A percentile compares a stretch with the other conserved stretches of the same genome.
Evolutionary conservation across 2,329 filamentous ascomycete species (phyloP).

Genomic region (Aspergillus flavus): DNA sequence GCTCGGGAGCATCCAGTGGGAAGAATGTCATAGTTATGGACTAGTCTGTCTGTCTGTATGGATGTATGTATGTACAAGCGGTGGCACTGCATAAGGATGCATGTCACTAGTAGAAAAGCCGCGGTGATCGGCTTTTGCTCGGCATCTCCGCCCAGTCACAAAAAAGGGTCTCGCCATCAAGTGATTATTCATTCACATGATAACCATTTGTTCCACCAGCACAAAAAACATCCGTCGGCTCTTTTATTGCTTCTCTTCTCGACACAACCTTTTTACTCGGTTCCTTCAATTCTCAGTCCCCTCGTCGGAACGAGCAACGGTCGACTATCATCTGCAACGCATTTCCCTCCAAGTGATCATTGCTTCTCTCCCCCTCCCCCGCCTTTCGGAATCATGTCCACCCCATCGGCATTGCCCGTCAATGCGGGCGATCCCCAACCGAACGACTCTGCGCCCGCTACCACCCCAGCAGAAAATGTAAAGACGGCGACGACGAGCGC

Average conservation of each 20-base stretch:
- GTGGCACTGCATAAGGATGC: neutral
- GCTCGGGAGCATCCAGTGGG: constrained; percentile 8
- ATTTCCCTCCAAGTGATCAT: neutral
- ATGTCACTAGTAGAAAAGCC: neutral
- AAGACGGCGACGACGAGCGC: neutral
- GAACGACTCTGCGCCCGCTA: neutral
- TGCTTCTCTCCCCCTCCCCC: neutral
- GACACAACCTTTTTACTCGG: neutral
- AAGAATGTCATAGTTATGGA: constrained; percentile 18
- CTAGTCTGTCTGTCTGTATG: neutral
- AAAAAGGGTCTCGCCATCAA: neutral
- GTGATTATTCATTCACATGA: constrained; percentile 13
- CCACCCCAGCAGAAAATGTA: constrained; percentile 1
- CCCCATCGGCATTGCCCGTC: constrained; percentile 14
- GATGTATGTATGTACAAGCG: neutral
- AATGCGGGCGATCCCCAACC: constrained; percentile 8
- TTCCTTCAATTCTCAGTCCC: neutral
- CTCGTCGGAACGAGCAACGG: neutral
- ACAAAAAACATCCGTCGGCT: neutral
- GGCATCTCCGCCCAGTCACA: constrained; percentile 2
- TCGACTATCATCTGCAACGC: neutral
- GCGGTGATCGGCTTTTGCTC: constrained; percentile 9
- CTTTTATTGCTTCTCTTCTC: neutral
- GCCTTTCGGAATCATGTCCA: constrained; percentile 13
- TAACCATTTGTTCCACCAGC: neutral